phyloP scores from a whole-genome alignment of 2,329 filamentous ascomycete genomes.

The Aspergillus ustus region DNA sequence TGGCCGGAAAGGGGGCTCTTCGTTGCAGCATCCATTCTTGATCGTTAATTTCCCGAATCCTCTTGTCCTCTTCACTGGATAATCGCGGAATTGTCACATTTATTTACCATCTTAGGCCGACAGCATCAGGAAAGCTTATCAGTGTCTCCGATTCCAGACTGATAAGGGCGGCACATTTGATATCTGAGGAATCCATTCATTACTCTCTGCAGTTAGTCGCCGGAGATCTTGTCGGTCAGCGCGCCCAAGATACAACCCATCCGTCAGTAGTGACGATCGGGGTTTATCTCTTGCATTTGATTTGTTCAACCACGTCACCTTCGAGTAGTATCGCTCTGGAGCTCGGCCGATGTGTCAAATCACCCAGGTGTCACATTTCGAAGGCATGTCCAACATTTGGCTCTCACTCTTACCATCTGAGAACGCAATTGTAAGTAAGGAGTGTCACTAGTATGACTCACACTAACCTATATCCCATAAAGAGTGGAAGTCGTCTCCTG shows the following conservation, averaged over 20 bases:
- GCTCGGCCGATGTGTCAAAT: background rate
- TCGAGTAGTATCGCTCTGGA: background rate
- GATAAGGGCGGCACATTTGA: background rate
- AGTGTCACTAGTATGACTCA: background rate
- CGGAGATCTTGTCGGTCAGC: background rate
- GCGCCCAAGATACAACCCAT: background rate
- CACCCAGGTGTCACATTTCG: background rate
- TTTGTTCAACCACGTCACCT: background rate
- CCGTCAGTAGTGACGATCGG: background rate
- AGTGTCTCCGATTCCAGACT: background rate
- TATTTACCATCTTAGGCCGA: background rate
- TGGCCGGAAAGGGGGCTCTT: background rate
- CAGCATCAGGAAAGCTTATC: background rate
- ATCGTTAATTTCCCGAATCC: background rate
- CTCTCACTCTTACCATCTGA: background rate
- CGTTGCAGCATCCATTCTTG: background rate
- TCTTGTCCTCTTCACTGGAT: background rate
- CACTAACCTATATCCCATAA: background rate
- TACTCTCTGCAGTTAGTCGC: constrained; percentile 1
- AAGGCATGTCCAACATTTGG: background rate
- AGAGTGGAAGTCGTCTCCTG: background rate
- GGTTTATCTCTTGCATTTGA: background rate
- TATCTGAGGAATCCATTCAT: background rate
- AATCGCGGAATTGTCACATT: background rate
- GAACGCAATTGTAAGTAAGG: background rate